Evolutionary conservation across 495 filamentous ascomycete genomes (phyloP), one percentile per base, ranked within the genome.

Genomic region (Sphaerosporella brunnea): DNA sequence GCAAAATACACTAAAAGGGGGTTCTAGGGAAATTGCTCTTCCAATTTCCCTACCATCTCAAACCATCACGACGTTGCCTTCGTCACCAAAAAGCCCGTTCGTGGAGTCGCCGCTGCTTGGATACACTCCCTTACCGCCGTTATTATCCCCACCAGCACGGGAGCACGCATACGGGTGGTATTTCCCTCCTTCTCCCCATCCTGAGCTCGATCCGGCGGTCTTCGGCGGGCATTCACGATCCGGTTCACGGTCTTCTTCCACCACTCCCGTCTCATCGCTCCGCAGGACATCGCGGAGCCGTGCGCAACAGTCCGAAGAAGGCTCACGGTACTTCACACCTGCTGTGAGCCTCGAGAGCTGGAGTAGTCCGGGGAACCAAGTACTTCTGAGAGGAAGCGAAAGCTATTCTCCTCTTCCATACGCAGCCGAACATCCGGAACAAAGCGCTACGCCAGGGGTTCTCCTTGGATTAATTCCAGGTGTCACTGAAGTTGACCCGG

Each of bases 291-390:
- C 52, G 40, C 51, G 44, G 40, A 48, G 53, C 24, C 41, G 45
- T 49, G 35, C 36, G 39, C 21, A 36, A 32, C 23, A 20, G 36
- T 44, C 51, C 26, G 52, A 51, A 49, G 47, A 53, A 54, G 54
- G 55, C 52, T 57, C 28, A 18, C 55, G 52, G 43, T 60, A 60
- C 38, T 60, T 55, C 16, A 60, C 55, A 42, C 55, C 55, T 39
- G 55, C 56, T 54, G 56, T 52, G 47, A 60, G 56, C 32, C 49
- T 50, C 48, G 51, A 43, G 51, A 59, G 52, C 49, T 55, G 44
- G 56, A 55, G 50, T 46, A 51, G 57, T 51, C 49, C 47, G 26
- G 19, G 49, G 28, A 42, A 50, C 11, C 32, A 37, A 52, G 44
- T 43, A 47, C 24, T 51, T 45, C 35, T 45, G 21, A 18, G n/a